phyloP scores from a whole-genome alignment of 768 basidiomycete genomes.

The Serendipita sp. region DNA sequence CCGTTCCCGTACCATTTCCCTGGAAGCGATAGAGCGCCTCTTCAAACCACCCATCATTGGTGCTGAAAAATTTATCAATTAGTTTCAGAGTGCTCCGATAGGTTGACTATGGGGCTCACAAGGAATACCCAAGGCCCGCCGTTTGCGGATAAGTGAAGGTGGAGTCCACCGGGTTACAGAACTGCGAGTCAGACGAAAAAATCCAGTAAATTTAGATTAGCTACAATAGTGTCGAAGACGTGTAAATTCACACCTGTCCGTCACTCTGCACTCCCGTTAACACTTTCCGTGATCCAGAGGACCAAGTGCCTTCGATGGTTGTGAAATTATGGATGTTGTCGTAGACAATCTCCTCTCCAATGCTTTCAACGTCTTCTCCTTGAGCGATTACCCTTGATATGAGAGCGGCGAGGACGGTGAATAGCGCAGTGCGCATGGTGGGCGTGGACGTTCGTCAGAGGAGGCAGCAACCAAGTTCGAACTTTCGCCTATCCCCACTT shows the following conservation, averaged over 20 bases:
- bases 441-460: background rate
- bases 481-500: background rate
- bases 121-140: conserved; percentile 77
- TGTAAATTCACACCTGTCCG: background rate
- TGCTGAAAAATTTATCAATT: conserved; percentile 26
- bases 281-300: conserved; percentile 58
- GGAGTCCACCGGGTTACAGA: conserved; percentile 72
- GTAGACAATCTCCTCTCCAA: conserved; percentile 1
- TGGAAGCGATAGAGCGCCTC: conserved; percentile 79
- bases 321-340: conserved; percentile 40
- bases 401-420: background rate
- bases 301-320: conserved; percentile 66
- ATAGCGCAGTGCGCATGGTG: background rate
- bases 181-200: conserved; percentile 27
- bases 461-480: background rate
- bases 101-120: conserved; percentile 36
- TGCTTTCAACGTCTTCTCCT: background rate
- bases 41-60: conserved; percentile 66
- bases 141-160: conserved; percentile 71
- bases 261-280: conserved; percentile 64
- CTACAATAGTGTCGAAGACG: background rate
- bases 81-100: background rate
- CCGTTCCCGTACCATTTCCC: conserved; percentile 51
- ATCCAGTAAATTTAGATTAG: background rate
- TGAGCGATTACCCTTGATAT: background rate